Base-by-base conservation (phyloP, 1,139 yeast species). In the Candida freyschussii region DNA sequence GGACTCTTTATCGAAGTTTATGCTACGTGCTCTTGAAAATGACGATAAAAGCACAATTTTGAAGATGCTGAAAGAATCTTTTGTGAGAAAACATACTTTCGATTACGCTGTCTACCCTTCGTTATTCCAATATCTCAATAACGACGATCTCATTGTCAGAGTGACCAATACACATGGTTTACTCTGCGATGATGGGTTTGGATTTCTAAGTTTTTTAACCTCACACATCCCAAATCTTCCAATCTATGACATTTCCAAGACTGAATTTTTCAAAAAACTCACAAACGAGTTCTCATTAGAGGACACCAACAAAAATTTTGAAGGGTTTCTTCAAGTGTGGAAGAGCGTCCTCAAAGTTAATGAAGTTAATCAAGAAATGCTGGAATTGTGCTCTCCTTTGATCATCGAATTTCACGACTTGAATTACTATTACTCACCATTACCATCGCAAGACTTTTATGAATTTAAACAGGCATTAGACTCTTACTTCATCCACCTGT, bases 401-500 rank as follows among this genome's bases (percentile, higher is more conserved):
- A 56, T 74, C 13, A 59, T 67, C 29, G 71, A 69, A 50, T 65
- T 75, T 33, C 72, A 72, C 46, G 76, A 74, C 42, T 56, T 74
- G 18, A 77, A 72, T 29, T 62, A 67, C 32, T 67, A 66, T 40
- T 72, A 71, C 45, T 48, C 67, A 25, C 64, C 60, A 24, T 55
- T 69, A 36, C 43, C 40, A 19, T 59, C 61, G 12, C 54, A 56
- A 2, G 69, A 68, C 13, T 52, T 72, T 6, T 24, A 41, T 3
- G 49, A 55, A 2, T 57, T 62, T 33, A 59, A 56, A 33, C 39
- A 32, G 7, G 43, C 48, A 8, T 32, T 60, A 18, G 44, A 53
- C 3, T 38, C 41, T 17, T 49, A 45, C 33, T 56, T 48, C 36
- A 37, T 20, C 9, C 16, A 18, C 9, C 14, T 31, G 17, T 15